Base-by-base conservation (phyloP, 345 rosid genomes). In the Camelina neglecta region DNA sequence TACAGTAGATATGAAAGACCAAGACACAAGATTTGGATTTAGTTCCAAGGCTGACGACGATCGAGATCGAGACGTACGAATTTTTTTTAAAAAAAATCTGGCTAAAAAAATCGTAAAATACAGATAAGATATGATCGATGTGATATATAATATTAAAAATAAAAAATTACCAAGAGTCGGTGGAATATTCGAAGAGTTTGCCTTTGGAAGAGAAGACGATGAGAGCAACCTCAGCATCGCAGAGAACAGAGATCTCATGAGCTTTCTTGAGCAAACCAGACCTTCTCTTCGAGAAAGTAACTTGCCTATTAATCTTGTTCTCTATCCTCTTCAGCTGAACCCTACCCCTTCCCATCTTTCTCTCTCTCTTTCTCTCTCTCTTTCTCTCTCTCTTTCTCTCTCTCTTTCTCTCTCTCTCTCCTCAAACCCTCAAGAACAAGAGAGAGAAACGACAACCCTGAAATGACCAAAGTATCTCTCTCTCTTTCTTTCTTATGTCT, bases 291-390 rank as follows among this genome's bases (percentile, higher is more conserved):
- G 97, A 92, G 79, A 92, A 92, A 7, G 96, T 92, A 61, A 92
- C 97, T 80, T 92, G 97, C 68, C 97, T 84, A 70, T 89, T 92
- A 36, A 88, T 88, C 85, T 89, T 92, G 93, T 92, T 92, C 85
- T 92, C 97, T 81, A 92, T 90, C 92, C 90, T 85, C 89, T 78
- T 90, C 75, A 92, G 60, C 83, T 90, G 84, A 85, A 92, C 93
- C 89, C 96, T 92, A 69, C 96, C 97, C 61, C 97, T 85, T 47
- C 97, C 97, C 97, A 92, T 92, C 63, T 72, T 53, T 71, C 53
- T 69, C 36, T 67, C 50, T 91, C 57, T 71, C 49, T 63, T 39
- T 91, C 55, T 71, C 56, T 65, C 69, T 56, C 50, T 89, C 65
- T 71, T 51, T 65, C 73, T 60, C 65, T 56, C 50, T 89, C 65